Conservation (phyloP, 75 land plant genomes). For the Chamaecyparis obtusa region DNA sequence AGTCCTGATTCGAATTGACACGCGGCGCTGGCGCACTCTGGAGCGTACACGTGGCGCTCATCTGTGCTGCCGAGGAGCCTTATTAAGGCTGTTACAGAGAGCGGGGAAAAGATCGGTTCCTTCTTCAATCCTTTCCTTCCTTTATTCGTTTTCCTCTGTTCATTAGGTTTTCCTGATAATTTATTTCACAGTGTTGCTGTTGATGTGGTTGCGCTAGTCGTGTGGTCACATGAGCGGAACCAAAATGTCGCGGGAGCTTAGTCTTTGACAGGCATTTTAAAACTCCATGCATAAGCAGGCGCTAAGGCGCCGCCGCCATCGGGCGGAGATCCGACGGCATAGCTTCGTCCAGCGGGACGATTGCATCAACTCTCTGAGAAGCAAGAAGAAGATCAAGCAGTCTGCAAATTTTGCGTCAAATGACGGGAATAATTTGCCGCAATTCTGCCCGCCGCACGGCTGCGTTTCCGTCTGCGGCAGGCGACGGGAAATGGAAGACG, state of each 20-base stretch:
- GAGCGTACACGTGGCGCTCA: constrained; percentile 1
- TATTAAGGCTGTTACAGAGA: neutral
- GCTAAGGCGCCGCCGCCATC: neutral
- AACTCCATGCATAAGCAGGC: neutral
- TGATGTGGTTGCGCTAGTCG: too few species aligned
- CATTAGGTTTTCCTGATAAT: neutral
- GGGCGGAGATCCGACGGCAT: neutral
- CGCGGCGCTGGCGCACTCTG: neutral
- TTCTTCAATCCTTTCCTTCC: too few species aligned
- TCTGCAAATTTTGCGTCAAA: neutral
- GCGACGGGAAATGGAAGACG: constrained; percentile 87
- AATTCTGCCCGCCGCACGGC: constrained; percentile 36
- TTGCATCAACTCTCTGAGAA: neutral
- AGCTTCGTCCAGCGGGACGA: neutral
- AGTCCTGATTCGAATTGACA: neutral
- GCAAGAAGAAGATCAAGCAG: neutral
- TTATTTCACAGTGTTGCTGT: too few species aligned
- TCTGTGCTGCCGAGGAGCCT: neutral
- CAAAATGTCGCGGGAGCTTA: neutral
- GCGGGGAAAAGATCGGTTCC: neutral
- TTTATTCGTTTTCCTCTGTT: too few species aligned
- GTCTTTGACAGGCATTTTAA: neutral
- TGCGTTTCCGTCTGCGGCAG: constrained; percentile 56
- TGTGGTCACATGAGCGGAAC: neutral
- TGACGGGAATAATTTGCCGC: neutral